Percentiles rank a stretch among this genome's conserved stretches.
Evolutionary conservation across 148 eudicot genomes (phyloP).

Genomic region (Rhododendron simsii): DNA sequence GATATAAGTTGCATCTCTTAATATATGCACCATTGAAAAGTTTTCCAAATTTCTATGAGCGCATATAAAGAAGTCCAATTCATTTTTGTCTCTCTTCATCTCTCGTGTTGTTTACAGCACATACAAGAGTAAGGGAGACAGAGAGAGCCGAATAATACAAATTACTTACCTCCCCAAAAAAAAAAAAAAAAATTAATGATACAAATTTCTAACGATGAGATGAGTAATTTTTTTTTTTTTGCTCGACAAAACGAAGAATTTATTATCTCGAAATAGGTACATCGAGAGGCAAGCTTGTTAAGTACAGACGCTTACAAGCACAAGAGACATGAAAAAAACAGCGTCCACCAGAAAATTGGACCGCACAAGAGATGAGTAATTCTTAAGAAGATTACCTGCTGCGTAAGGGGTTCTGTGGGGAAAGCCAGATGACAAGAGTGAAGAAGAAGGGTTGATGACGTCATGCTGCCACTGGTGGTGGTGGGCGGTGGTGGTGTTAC

Average conservation of each 20-base stretch:
- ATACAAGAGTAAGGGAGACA: not conserved
- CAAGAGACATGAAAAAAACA: no score
- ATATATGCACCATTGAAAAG: not conserved
- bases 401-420: constrained; percentile 17
- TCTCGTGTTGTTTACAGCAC: not conserved
- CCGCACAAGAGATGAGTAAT: no score
- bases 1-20: not conserved
- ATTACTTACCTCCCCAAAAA: no score
- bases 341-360: no score
- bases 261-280: no score
- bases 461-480: constrained; percentile 43
- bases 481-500: constrained; percentile 36
- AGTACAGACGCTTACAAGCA: no score
- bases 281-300: no score
- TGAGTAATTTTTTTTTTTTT: no score
- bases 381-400: constrained; percentile 20
- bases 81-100: not conserved
- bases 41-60: not conserved
- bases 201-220: no score
- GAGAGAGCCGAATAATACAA: not conserved
- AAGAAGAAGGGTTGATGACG: constrained; percentile 22
- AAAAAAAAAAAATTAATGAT: no score
- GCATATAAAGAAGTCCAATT: not conserved
- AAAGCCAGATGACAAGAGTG: constrained; percentile 24
- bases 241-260: no score